A percentile compares a stretch with the other conserved stretches of the same genome.
phyloP scores from a whole-genome alignment of 2,329 filamentous ascomycete genomes.

The Sclerotiophoma versabilis region DNA sequence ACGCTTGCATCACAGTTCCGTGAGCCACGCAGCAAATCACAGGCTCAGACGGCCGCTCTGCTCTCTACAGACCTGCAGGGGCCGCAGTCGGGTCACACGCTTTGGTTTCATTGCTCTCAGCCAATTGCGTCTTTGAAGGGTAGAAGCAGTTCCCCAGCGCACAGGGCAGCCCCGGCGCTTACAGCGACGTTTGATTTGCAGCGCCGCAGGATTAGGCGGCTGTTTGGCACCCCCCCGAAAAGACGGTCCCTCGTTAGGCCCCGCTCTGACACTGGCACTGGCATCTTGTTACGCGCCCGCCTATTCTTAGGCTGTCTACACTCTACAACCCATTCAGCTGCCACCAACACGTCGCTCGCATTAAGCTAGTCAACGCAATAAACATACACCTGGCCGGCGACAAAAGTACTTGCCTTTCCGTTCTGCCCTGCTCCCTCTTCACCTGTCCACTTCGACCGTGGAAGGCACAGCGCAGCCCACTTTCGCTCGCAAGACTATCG shows the following conservation, averaged over 20 bases:
- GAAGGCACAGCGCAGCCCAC: conserved; percentile 38
- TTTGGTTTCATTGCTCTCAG: conserved; percentile 37
- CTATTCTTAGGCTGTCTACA: conserved; percentile 29
- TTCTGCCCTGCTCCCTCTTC: conserved; percentile 35
- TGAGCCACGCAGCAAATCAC: conserved; percentile 37
- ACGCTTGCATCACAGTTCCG: conserved; percentile 34
- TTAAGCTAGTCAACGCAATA: conserved; percentile 41
- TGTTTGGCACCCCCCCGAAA: conserved; percentile 32
- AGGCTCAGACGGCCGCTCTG: conserved; percentile 19
- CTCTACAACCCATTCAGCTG: conserved; percentile 38
- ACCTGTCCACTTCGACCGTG: conserved; percentile 34
- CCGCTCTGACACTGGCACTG: conserved; percentile 23
- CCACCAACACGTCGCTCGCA: conserved; percentile 44
- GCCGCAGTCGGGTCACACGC: conserved; percentile 46
- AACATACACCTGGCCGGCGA: conserved; percentile 40
- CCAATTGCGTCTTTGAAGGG: conserved; percentile 29
- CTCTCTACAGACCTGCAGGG: conserved; percentile 43
- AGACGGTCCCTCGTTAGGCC: conserved; percentile 30
- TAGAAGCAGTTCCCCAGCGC: conserved; percentile 22
- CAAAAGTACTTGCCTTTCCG: conserved; percentile 31
- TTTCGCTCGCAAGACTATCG: conserved; percentile 28
- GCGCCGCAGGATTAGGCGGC: conserved; percentile 30
- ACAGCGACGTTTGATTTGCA: conserved; percentile 32
- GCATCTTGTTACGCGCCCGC: conserved; percentile 27
- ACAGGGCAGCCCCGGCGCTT: conserved; percentile 40